Evolutionary conservation across 2,329 filamentous ascomycete species (phyloP), one percentile per base, ranked within the genome.

Genomic region (Beauveria scarabaeidicola): DNA sequence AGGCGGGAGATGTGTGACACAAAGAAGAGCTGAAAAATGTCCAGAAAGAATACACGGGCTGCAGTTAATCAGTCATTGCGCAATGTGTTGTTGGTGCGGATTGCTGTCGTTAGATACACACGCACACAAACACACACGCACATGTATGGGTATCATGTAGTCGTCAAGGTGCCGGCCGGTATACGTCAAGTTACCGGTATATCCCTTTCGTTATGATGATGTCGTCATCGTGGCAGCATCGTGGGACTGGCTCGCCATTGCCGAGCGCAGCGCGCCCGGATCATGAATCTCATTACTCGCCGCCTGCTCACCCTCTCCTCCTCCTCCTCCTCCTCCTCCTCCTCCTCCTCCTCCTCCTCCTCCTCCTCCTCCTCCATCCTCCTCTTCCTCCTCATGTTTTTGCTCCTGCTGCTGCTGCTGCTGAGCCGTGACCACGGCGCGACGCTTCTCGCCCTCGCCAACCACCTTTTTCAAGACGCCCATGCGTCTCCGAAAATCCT

Each of bases 401-500:
- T 25, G 47, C 10, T 46, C 17, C 27, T 48, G 46, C 32, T 48
- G 19, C 25, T 59, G 32, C 11, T 53, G 48, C 41, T 61, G 53
- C 15, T 41, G 41, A 6, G 43, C 29, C 27, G 32, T 36, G 32
- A 40, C 17, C 23, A 55, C 50, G 58, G 60, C 68, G 57, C 73
- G 71, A 56, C 77, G 74, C 53, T 75, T 75, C 60, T 80, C 76
- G 3, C 76, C 75, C n/a, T 79, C 77, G n/a, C 76, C 76, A 9
- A 83, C 77, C 3, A 85, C 78, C 65, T 73, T 80, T 55, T 76
- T 77, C 62, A 87, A 66, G 21, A 82, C 73, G 3, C 62, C 71
- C 82, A 87, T 84, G 48, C 80, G 76, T 61, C 74, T 75, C 58
- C 82, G 78, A 63, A 87, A 87, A 40, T 84, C 80, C 17, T 80